These are phyloP conservation scores for Neopestalotiopsis rosae DNA, from an alignment of 2,329 filamentous ascomycete genomes.

Conservation along the genomic window DNA sequence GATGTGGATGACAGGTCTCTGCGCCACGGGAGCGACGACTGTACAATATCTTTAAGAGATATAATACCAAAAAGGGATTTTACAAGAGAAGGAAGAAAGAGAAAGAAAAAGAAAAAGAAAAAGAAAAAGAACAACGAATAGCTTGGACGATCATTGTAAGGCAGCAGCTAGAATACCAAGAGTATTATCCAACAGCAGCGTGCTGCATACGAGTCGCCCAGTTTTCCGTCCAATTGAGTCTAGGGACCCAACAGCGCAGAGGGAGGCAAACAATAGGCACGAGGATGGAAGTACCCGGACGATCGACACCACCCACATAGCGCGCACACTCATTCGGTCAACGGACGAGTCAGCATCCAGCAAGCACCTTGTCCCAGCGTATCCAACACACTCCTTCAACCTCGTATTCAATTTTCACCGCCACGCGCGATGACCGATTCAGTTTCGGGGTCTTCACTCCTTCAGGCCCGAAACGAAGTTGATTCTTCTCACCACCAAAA, in stretches of 20 bases:
- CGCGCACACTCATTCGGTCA: slow-evolving; percentile 15
- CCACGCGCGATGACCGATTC: slow-evolving; percentile 52
- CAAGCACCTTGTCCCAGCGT: slow-evolving; percentile 25
- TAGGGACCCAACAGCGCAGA: neutral
- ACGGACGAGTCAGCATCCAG: slow-evolving; percentile 27
- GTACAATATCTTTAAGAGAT: neutral
- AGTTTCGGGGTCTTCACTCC: slow-evolving; percentile 53
- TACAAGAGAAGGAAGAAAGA: neutral
- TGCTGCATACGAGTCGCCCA: neutral
- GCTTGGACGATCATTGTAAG: neutral
- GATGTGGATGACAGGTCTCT: slow-evolving; percentile 19
- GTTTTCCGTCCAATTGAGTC: neutral
- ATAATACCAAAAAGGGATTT: neutral
- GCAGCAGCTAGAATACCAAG: neutral
- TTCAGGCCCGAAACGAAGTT: slow-evolving; percentile 48
- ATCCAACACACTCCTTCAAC: slow-evolving; percentile 31
- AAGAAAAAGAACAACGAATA: neutral
- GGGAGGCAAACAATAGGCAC: neutral
- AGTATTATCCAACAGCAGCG: neutral
- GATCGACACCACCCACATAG: slow-evolving; percentile 22
- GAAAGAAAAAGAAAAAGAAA: no score
- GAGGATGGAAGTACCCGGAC: slow-evolving; percentile 18
- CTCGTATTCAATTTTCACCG: slow-evolving; percentile 43
- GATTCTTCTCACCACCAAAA: slow-evolving; percentile 33
- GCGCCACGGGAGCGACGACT: slow-evolving; percentile 15